Percentiles rank a stretch among this genome's conserved stretches.
phyloP scores from a whole-genome alignment of 352 stramenopile genomes.

The Phytopythium oedochilum region DNA sequence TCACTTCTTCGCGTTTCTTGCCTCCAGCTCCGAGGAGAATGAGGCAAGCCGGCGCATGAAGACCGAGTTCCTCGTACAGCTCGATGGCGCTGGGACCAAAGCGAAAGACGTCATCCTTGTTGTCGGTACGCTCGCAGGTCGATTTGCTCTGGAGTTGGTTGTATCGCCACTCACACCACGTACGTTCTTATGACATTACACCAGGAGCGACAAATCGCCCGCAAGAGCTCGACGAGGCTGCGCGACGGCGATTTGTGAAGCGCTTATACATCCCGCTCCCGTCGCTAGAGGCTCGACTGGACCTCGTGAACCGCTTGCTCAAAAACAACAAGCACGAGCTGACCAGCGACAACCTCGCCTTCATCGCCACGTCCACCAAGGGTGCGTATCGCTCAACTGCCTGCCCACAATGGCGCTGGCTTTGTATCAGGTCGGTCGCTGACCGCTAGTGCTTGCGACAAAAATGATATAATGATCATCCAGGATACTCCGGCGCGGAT shows the following conservation, averaged over 20 bases:
- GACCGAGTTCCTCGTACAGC: slow-evolving; percentile 98
- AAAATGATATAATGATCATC: too few relatives aligned
- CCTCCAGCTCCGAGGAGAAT: slow-evolving; percentile 91
- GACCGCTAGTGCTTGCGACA: too few relatives aligned
- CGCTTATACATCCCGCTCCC: slow-evolving; percentile 97
- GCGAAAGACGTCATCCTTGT: slow-evolving; percentile 90
- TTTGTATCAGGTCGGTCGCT: too few relatives aligned
- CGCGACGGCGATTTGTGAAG: slow-evolving; percentile 96
- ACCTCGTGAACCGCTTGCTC: slow-evolving; percentile 91
- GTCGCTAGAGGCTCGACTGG: slow-evolving; percentile 76
- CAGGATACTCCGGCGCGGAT: slow-evolving; percentile 97
- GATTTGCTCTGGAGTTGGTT: neutral
- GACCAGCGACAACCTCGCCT: slow-evolving; percentile 79
- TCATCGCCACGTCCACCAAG: slow-evolving; percentile 85
- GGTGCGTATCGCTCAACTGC: slow-evolving; percentile 21
- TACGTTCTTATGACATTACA: too few relatives aligned
- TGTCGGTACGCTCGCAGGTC: slow-evolving; percentile 37
- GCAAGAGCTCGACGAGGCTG: slow-evolving; percentile 97
- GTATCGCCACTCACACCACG: too few relatives aligned
- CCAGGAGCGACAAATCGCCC: slow-evolving; percentile 95
- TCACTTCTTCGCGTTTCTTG: neutral
- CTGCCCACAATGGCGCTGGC: too few relatives aligned
- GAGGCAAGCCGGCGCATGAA: slow-evolving; percentile 97
- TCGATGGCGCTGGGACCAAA: slow-evolving; percentile 93
- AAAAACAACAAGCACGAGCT: slow-evolving; percentile 92